Conservation (phyloP, 305 asterid genomes). For the Striga hermonthica region DNA sequence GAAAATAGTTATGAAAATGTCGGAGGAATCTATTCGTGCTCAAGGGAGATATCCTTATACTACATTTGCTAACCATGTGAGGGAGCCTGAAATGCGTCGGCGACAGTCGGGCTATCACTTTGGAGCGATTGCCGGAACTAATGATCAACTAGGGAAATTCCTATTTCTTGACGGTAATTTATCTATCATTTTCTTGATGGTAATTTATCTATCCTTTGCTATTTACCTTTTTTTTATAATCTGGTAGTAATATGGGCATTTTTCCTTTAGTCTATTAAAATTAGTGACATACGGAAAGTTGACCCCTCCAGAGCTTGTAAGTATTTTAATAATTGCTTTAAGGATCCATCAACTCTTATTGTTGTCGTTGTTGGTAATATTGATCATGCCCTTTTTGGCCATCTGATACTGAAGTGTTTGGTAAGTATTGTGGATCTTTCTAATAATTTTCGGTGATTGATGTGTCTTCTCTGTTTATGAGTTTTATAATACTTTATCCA, state of each 20-base stretch:
- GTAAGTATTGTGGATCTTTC: constrained; percentile 42
- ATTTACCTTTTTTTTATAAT: constrained; percentile 6
- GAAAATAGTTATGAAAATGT: constrained; percentile 96
- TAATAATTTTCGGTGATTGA: constrained; percentile 15
- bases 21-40: constrained; percentile 94
- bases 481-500: constrained; percentile 37
- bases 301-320: constrained; percentile 83
- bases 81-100: no score
- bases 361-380: constrained; percentile 86
- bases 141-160: constrained; percentile 93
- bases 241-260: constrained; percentile 9
- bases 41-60: constrained; percentile 94
- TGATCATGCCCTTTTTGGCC: constrained; percentile 67
- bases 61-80: constrained; percentile 82
- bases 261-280: constrained; percentile 65
- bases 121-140: no score
- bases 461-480: constrained; percentile 27
- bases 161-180: constrained; percentile 77
- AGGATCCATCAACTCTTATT: constrained; percentile 88
- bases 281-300: constrained; percentile 69
- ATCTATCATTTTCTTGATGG: constrained; percentile 55
- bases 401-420: constrained; percentile 75
- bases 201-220: constrained; percentile 37
- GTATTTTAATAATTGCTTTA: constrained; percentile 77
- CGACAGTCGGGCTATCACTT: no score